A percentile compares a stretch with the other conserved stretches of the same genome.
phyloP scores from a whole-genome alignment of 2,329 filamentous ascomycete species.

The Thermomyces lanuginosus region DNA sequence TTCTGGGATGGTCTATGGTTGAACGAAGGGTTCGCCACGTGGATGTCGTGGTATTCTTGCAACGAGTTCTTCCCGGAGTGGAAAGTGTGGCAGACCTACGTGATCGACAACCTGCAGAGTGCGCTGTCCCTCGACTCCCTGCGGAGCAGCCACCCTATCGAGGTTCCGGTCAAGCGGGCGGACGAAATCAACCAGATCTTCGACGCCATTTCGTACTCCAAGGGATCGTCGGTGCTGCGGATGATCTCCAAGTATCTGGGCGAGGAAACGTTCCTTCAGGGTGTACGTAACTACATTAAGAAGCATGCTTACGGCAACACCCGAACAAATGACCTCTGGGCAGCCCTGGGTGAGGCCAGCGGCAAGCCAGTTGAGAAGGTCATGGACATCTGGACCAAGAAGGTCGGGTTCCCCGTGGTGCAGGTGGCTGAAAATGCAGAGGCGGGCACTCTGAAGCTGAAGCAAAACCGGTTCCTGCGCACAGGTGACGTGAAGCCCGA shows the following conservation, averaged over 20 bases:
- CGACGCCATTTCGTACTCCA: slow-evolving; percentile 92
- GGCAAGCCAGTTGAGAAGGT: slow-evolving; percentile 80
- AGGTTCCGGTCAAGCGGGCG: slow-evolving; percentile 86
- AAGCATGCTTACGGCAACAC: slow-evolving; percentile 97
- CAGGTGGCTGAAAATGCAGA: slow-evolving; percentile 62
- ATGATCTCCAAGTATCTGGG: slow-evolving; percentile 96
- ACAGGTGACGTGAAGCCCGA: slow-evolving; percentile 88
- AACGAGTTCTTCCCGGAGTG: slow-evolving; percentile 93
- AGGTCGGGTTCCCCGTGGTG: slow-evolving; percentile 83
- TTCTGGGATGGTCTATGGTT: slow-evolving; percentile 98
- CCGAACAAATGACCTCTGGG: slow-evolving; percentile 78
- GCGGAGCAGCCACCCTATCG: slow-evolving; percentile 88
- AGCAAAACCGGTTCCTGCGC: slow-evolving; percentile 87
- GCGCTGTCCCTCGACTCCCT: slow-evolving; percentile 78
- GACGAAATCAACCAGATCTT: slow-evolving; percentile 98
- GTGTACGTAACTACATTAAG: slow-evolving; percentile 77
- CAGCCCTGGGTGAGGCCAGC: slow-evolving; percentile 69
- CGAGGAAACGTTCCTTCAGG: slow-evolving; percentile 83
- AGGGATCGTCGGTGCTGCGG: slow-evolving; percentile 85
- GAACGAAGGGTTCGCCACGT: slow-evolving; percentile 82
- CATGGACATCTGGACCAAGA: slow-evolving; percentile 95
- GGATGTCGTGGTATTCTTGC: slow-evolving; percentile 90
- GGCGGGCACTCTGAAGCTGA: slow-evolving; percentile 61
- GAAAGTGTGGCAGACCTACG: slow-evolving; percentile 95
- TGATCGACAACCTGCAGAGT: slow-evolving; percentile 79